Evolutionary conservation across 2,329 filamentous ascomycete genomes (phyloP).

Genomic region (Cladosporium sp.): DNA sequence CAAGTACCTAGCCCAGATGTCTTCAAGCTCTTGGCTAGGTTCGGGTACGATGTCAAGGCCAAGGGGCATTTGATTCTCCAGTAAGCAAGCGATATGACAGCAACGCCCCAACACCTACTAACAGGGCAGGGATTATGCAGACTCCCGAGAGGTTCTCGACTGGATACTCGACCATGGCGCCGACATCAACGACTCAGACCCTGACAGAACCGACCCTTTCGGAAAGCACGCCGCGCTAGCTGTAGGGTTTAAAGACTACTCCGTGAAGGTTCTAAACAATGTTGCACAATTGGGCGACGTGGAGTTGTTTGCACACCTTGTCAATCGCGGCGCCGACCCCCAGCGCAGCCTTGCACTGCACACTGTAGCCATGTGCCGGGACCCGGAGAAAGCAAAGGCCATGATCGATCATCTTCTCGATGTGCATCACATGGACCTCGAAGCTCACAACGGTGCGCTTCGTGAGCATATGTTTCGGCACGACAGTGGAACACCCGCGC

Average conservation of each 20-base stretch:
- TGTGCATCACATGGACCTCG: background rate
- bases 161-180: background rate
- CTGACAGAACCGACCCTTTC: background rate
- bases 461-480: background rate
- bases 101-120: background rate
- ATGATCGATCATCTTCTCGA: background rate
- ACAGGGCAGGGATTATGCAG: background rate
- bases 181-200: background rate
- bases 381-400: background rate
- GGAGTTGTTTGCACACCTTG: background rate
- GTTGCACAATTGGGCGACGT: background rate
- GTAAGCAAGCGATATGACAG: background rate
- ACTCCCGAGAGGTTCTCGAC: background rate
- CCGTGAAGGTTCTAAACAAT: background rate
- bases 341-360: background rate
- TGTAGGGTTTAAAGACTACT: background rate
- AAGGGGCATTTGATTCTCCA: background rate
- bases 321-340: background rate
- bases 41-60: background rate
- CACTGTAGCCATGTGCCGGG: background rate
- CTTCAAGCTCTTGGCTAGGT: background rate
- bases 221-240: background rate
- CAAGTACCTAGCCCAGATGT: background rate
- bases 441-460: background rate
- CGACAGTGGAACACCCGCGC: background rate